A percentile compares a stretch with the other conserved stretches of the same genome.
These are phyloP conservation scores for Lachancea nothofagi DNA, from an alignment of 805 yeast genomes.

Conservation along the genomic window DNA sequence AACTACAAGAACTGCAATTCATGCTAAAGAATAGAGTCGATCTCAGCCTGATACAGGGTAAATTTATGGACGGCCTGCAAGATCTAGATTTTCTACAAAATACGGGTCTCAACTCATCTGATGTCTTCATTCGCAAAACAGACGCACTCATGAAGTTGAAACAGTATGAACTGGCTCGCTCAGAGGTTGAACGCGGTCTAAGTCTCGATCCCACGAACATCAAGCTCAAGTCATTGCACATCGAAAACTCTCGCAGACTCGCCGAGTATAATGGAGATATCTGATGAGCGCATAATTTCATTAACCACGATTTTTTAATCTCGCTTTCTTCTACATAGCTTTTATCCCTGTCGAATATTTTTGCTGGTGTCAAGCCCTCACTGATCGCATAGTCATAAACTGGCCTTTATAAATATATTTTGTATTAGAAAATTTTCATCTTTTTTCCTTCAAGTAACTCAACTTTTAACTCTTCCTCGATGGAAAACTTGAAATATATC, in stretches of 20 bases:
- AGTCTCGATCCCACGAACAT: slow-evolving; percentile 51
- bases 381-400: not conserved
- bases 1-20: slow-evolving; percentile 60
- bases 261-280: slow-evolving; percentile 32
- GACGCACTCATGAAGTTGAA: slow-evolving; percentile 59
- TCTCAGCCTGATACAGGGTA: slow-evolving; percentile 50
- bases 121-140: slow-evolving; percentile 67
- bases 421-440: no score
- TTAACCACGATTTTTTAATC: not conserved
- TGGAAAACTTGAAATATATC: no score
- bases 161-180: slow-evolving; percentile 54
- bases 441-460: no score
- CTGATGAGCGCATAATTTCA: no score
- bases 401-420: no score
- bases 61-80: slow-evolving; percentile 54
- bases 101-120: slow-evolving; percentile 56
- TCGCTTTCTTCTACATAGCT: not conserved
- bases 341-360: no score
- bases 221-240: slow-evolving; percentile 26
- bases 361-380: no score
- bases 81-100: slow-evolving; percentile 64
- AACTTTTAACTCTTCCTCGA: no score
- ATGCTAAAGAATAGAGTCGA: slow-evolving; percentile 69
- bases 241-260: slow-evolving; percentile 25
- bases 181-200: slow-evolving; percentile 68